Evolutionary conservation across 495 filamentous ascomycete genomes (phyloP).

Genomic region (Copromyces sp.): DNA sequence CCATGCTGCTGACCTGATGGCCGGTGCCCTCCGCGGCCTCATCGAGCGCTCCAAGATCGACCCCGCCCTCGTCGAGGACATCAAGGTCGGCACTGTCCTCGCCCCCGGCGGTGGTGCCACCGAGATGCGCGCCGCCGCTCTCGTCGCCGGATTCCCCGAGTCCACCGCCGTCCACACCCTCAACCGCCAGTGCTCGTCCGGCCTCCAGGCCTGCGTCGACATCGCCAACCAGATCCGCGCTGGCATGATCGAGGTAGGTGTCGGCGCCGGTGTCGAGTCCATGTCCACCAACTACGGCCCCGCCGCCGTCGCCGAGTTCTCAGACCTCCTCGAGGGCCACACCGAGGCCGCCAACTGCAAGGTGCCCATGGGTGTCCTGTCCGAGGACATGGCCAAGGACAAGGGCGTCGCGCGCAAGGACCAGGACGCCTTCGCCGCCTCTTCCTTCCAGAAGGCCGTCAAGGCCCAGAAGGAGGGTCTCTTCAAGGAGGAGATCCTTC

Average conservation of each 20-base stretch:
- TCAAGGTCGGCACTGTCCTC: conserved; percentile 85
- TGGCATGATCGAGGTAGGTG: conserved; percentile 92
- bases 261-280: conserved; percentile 95
- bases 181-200: conserved; percentile 87
- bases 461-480: conserved; percentile 79
- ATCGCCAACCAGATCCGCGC: conserved; percentile 80
- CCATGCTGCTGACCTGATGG: conserved; percentile 71
- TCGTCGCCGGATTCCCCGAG: conserved; percentile 87
- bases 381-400: conserved; percentile 91
- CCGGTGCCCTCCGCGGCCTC: conserved; percentile 69
- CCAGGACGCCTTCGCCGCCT: conserved; percentile 86
- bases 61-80: conserved; percentile 76
- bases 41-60: conserved; percentile 78
- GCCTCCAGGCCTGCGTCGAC: conserved; percentile 82
- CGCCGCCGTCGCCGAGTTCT: conserved; percentile 86
- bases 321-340: conserved; percentile 76
- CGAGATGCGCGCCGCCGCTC: conserved; percentile 85
- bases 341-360: conserved; percentile 88
- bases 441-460: conserved; percentile 80
- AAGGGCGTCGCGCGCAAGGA: conserved; percentile 54
- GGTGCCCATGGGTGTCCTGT: conserved; percentile 92
- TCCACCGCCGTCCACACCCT: conserved; percentile 68
- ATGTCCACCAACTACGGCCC: conserved; percentile 93
- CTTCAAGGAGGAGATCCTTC: conserved; percentile 88
- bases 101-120: conserved; percentile 91